These are phyloP conservation scores for Spinacia oleracea DNA, from an alignment of 179 eudicot genomes.

Conservation along the genomic window DNA sequence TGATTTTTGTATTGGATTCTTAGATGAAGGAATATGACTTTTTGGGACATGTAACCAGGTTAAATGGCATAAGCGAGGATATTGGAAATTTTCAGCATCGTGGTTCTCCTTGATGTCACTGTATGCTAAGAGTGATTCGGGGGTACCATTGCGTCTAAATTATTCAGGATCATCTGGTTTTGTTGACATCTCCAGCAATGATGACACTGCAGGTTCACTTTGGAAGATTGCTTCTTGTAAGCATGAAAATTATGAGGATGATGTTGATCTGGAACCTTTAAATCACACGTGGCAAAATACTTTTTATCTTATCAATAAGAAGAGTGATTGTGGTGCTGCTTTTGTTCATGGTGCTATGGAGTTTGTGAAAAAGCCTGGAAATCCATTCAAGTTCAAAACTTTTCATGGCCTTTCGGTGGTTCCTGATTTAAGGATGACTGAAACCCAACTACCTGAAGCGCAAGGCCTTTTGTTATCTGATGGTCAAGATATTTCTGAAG, in stretches of 20 bases:
- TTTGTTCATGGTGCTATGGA: constrained; percentile 80
- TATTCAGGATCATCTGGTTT: constrained; percentile 63
- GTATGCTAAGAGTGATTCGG: constrained; percentile 74
- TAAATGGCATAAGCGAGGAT: constrained; percentile 65
- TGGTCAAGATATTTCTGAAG: constrained; percentile 24
- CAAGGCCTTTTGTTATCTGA: constrained; percentile 19
- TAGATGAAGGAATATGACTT: background rate
- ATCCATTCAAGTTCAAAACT: constrained; percentile 84
- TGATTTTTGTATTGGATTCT: background rate
- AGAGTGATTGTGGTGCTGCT: constrained; percentile 69
- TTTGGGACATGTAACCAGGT: constrained; percentile 47
- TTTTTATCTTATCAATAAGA: constrained; percentile 85
- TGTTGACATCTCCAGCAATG: constrained; percentile 74
- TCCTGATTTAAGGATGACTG: constrained; percentile 31
- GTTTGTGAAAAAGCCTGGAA: constrained; percentile 85
- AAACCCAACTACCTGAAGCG: constrained; percentile 30
- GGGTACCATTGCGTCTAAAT: constrained; percentile 70
- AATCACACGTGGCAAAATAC: constrained; percentile 43
- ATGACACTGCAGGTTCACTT: constrained; percentile 59
- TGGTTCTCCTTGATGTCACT: constrained; percentile 81
- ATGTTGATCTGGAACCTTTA: constrained; percentile 51
- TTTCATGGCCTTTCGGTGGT: constrained; percentile 45
- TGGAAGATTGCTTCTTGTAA: constrained; percentile 63
- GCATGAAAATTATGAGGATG: constrained; percentile 56
- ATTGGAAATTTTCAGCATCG: constrained; percentile 60